These are phyloP conservation scores for Magnusiomyces paraingens DNA, from an alignment of 1,139 yeast genomes.

Conservation along the genomic window DNA sequence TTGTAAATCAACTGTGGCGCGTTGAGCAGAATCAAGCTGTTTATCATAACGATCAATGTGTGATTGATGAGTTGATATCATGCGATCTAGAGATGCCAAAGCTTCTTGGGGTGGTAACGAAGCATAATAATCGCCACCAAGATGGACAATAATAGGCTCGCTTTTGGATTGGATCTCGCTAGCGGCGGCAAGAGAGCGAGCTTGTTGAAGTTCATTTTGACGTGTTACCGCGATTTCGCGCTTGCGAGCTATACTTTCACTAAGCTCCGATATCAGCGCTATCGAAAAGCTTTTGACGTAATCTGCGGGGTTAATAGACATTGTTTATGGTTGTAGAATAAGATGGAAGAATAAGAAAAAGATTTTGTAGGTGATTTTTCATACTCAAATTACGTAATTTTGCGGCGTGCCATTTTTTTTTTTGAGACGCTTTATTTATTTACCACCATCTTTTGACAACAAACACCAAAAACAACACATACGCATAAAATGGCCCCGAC, in stretches of 20 bases:
- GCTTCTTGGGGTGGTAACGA: background rate
- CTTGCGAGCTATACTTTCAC: background rate
- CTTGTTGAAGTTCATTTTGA: background rate
- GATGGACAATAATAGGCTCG: background rate
- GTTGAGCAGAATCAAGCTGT: background rate
- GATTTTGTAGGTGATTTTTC: background rate
- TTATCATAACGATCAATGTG: background rate
- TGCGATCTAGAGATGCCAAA: background rate
- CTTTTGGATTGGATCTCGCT: background rate
- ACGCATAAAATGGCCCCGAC: slow-evolving; percentile 59
- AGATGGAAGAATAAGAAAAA: slow-evolving; percentile 9
- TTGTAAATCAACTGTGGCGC: background rate
- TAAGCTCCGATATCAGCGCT: background rate
- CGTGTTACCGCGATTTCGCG: background rate
- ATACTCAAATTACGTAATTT: background rate
- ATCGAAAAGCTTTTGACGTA: slow-evolving; percentile 1
- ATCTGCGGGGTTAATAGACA: background rate
- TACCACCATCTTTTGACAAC: background rate
- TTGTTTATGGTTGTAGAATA: too few relatives aligned
- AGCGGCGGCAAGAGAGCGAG: background rate
- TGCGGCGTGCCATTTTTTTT: background rate
- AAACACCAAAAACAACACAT: background rate
- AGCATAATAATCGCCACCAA: background rate
- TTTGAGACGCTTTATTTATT: background rate
- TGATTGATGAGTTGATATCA: background rate